These are phyloP conservation scores for Colletotrichum caudatum DNA, from an alignment of 2,329 filamentous ascomycete species.

Conservation along the genomic window DNA sequence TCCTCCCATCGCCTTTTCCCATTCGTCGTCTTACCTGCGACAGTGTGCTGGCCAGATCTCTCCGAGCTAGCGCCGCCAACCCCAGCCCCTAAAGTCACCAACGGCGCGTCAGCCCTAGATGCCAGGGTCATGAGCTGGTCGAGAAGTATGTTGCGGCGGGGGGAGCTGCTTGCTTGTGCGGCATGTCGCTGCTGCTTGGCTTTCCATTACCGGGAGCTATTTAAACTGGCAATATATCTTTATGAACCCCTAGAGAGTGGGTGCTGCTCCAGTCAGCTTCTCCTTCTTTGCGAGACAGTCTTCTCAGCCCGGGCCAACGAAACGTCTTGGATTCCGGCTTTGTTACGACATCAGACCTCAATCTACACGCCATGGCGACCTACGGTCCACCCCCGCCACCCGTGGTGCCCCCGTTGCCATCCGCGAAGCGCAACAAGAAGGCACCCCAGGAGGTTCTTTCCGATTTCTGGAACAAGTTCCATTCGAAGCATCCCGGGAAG, in stretches of 20 bases:
- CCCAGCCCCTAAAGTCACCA: slow-evolving; percentile 11
- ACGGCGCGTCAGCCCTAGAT: slow-evolving; percentile 28
- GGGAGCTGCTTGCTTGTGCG: not conserved
- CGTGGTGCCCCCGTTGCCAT: not conserved
- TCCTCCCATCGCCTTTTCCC: not conserved
- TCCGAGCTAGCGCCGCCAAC: not conserved
- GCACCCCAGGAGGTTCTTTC: slow-evolving; percentile 56
- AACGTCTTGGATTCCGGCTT: not conserved
- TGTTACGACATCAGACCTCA: not conserved
- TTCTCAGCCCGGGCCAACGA: not conserved
- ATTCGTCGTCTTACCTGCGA: slow-evolving; percentile 17
- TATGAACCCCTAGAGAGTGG: not conserved
- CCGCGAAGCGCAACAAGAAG: slow-evolving; percentile 40
- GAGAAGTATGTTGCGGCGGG: not conserved
- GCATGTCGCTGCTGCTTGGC: not conserved
- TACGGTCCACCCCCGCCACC: slow-evolving; percentile 26
- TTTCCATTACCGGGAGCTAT: not conserved
- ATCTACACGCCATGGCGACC: slow-evolving; percentile 20
- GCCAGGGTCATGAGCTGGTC: slow-evolving; percentile 1
- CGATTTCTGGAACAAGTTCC: slow-evolving; percentile 58
- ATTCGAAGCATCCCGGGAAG: slow-evolving; percentile 56
- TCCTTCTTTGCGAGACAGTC: not conserved
- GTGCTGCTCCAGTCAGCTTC: not conserved
- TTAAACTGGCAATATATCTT: slow-evolving; percentile 7
- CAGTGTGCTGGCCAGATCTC: not conserved